Percentiles rank a stretch among this genome's conserved stretches.
phyloP scores from a whole-genome alignment of 2,329 filamentous ascomycete genomes.

The Gaeumannomyces sp. region DNA sequence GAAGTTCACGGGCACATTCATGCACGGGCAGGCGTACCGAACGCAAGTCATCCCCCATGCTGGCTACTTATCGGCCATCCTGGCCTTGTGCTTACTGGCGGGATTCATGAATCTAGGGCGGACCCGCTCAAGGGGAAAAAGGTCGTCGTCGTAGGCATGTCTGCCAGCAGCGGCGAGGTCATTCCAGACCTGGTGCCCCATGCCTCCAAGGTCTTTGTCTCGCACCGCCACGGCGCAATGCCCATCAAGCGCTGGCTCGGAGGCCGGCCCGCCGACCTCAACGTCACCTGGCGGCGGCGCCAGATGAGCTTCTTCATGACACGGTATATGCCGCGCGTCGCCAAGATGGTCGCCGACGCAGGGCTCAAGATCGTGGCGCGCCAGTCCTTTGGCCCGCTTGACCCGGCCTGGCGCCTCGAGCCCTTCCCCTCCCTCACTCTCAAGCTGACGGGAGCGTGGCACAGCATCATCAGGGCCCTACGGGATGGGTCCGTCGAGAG shows the following conservation, averaged over 20 bases:
- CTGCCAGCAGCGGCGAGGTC: conserved; percentile 31
- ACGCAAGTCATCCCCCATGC: conserved; percentile 16
- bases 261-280: conserved; percentile 29
- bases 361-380: conserved; percentile 16
- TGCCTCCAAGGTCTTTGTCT: conserved; percentile 33
- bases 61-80: background rate
- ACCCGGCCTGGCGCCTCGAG: conserved; percentile 25
- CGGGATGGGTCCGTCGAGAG: conserved; percentile 21
- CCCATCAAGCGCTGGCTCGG: conserved; percentile 27
- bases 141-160: conserved; percentile 37
- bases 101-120: conserved; percentile 17
- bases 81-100: conserved; percentile 9
- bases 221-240: conserved; percentile 32
- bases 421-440: conserved; percentile 22
- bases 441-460: conserved; percentile 20
- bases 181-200: conserved; percentile 27
- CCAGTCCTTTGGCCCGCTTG: conserved; percentile 17
- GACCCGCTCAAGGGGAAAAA: conserved; percentile 32
- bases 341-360: conserved; percentile 14
- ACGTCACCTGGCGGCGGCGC: conserved; percentile 26
- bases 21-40: conserved; percentile 33
- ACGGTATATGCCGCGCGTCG: conserved; percentile 16
- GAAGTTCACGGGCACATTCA: conserved; percentile 22
- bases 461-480: conserved; percentile 22
- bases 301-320: conserved; percentile 25